phyloP scores from a whole-genome alignment of 1,284 basidiomycete species.

The Golubevia sp. region DNA sequence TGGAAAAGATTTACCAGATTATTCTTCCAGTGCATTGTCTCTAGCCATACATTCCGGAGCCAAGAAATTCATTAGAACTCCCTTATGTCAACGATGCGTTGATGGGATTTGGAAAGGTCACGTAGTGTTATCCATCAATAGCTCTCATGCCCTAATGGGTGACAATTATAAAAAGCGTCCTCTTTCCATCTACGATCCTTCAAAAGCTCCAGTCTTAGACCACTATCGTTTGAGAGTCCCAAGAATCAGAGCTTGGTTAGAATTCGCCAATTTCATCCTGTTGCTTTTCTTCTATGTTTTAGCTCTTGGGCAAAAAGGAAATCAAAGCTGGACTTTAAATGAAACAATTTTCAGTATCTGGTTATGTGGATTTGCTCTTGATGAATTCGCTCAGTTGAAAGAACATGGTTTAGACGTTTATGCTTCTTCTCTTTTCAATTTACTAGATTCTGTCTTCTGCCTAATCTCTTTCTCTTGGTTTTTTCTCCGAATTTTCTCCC shows the following conservation, averaged over 20 bases:
- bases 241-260: conserved; percentile 82
- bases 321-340: conserved; percentile 28
- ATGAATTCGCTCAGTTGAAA: conserved; percentile 90
- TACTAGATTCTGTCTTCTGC: conserved; percentile 40
- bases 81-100: conserved; percentile 46
- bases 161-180: conserved; percentile 91
- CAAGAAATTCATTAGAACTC: conserved; percentile 46
- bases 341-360: conserved; percentile 43
- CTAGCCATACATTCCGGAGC: conserved; percentile 45
- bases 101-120: conserved; percentile 47
- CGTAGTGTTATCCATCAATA: conserved; percentile 34
- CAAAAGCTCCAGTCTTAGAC: conserved; percentile 86
- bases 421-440: conserved; percentile 54
- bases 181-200: conserved; percentile 90
- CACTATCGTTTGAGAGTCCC: conserved; percentile 95
- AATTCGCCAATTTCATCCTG: conserved; percentile 74
- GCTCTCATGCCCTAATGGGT: conserved; percentile 39
- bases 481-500: conserved; percentile 48
- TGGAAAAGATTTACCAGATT: neutral
- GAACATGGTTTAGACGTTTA: conserved; percentile 85
- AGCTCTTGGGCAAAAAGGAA: conserved; percentile 47
- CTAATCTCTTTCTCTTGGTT: conserved; percentile 58
- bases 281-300: conserved; percentile 47
- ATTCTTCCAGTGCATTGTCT: conserved; percentile 31
- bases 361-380: conserved; percentile 74